phyloP scores from a whole-genome alignment of 306 rosid genomes.

The Mimosa pudica region DNA sequence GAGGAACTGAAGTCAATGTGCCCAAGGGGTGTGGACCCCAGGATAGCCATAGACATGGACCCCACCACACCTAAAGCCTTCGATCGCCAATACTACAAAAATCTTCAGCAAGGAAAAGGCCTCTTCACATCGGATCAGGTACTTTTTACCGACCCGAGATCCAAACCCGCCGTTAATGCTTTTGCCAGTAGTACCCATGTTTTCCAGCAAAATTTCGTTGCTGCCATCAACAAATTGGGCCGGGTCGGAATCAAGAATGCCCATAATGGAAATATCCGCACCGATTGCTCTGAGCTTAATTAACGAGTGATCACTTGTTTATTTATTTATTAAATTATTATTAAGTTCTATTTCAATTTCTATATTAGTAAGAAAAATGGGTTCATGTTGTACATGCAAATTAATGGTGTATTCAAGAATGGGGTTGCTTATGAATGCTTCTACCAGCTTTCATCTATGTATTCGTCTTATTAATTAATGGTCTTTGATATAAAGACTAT shows the following conservation, averaged over 20 bases:
- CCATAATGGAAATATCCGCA: constrained; percentile 63
- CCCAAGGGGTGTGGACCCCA: constrained; percentile 61
- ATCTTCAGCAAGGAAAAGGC: constrained; percentile 63
- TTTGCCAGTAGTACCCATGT: constrained; percentile 45
- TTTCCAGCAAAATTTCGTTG: constrained; percentile 51
- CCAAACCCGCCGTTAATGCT: constrained; percentile 45
- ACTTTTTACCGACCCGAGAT: constrained; percentile 55
- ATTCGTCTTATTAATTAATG: background rate
- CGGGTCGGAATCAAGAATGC: constrained; percentile 71
- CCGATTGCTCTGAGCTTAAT: constrained; percentile 55
- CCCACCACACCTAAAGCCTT: constrained; percentile 64
- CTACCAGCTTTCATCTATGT: background rate
- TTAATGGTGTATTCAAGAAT: background rate
- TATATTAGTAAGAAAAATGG: background rate
- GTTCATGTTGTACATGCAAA: background rate
- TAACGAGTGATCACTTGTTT: background rate
- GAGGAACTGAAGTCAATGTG: constrained; percentile 51
- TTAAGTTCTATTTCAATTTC: background rate
- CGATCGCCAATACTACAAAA: constrained; percentile 62
- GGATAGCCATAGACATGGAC: constrained; percentile 81
- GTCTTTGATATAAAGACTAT: background rate
- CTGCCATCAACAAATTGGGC: constrained; percentile 71
- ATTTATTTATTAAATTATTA: background rate
- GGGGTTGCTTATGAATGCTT: background rate
- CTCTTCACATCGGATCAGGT: constrained; percentile 72